A percentile compares a stretch with the other conserved stretches of the same genome.
Conservation (phyloP, 2,329 filamentous ascomycete genomes). For the Aureobasidium melanogenum region DNA sequence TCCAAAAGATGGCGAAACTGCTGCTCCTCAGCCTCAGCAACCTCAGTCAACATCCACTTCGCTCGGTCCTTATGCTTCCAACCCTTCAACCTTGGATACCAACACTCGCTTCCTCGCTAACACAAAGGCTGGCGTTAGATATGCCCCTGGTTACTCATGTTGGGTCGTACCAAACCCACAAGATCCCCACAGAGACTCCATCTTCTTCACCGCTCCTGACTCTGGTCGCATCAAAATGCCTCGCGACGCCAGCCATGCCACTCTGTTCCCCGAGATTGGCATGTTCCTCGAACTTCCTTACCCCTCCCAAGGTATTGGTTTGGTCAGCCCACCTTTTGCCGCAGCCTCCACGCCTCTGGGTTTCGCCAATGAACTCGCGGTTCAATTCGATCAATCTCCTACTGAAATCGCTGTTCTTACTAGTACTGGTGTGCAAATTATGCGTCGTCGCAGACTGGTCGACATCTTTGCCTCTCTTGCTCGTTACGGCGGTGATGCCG, state of each 20-base stretch:
- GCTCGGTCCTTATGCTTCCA: conserved; percentile 15
- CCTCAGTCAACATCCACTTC: conserved; percentile 9
- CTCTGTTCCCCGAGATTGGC: conserved; percentile 66
- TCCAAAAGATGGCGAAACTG: conserved; percentile 40
- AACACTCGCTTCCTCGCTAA: conserved; percentile 26
- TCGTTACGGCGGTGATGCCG: conserved; percentile 61
- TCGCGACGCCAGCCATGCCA: conserved; percentile 21
- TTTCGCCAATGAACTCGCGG: conserved; percentile 89
- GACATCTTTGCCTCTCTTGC: conserved; percentile 85
- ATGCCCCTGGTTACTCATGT: conserved; percentile 84
- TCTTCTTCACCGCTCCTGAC: conserved; percentile 85
- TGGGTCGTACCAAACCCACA: conserved; percentile 55
- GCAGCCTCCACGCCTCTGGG: conserved; percentile 61
- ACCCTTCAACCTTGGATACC: conserved; percentile 22
- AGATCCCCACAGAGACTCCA: conserved; percentile 40
- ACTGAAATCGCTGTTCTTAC: conserved; percentile 87
- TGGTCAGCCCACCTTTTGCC: conserved; percentile 64
- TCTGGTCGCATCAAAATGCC: conserved; percentile 64
- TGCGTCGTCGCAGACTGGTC: conserved; percentile 74
- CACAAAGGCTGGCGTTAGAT: conserved; percentile 40
- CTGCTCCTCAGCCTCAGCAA: conserved; percentile 14
- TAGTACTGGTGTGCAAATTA: conserved; percentile 78
- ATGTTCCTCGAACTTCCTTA: conserved; percentile 70
- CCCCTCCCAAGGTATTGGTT: conserved; percentile 67
- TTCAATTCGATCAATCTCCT: conserved; percentile 81